Conservation (phyloP, 2,329 filamentous ascomycete species). For the Arachnomyces sp. region DNA sequence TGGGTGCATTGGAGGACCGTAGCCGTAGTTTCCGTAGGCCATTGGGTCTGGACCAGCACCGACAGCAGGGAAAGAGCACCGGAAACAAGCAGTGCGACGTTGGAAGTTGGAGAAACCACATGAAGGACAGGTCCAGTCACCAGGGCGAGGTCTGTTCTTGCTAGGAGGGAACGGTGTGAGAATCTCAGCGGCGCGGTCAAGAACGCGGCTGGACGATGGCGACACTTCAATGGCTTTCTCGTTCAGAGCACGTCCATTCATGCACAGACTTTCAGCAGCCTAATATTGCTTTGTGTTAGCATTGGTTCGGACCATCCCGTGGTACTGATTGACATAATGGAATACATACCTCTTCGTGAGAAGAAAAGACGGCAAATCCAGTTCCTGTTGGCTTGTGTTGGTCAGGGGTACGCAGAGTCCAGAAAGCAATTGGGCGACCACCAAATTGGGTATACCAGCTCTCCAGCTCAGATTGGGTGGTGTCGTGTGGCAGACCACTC, state of each 20-base stretch:
- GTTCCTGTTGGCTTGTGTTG: slow-evolving; percentile 99
- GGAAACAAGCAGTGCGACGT: slow-evolving; percentile 95
- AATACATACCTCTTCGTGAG: slow-evolving; percentile 88
- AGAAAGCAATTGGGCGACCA: slow-evolving; percentile 95
- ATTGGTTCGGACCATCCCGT: too few species aligned
- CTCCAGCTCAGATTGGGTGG: slow-evolving; percentile 95
- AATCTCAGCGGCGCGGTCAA: slow-evolving; percentile 92
- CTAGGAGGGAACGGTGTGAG: slow-evolving; percentile 95
- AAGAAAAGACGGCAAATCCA: slow-evolving; percentile 96
- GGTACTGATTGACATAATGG: slow-evolving; percentile 1
- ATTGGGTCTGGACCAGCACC: slow-evolving; percentile 69
- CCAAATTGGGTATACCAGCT: slow-evolving; percentile 99
- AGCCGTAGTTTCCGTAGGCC: slow-evolving; percentile 55
- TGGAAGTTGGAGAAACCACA: slow-evolving; percentile 99
- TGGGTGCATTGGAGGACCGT: slow-evolving; percentile 65
- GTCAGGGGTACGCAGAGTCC: slow-evolving; percentile 94
- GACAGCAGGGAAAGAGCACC: slow-evolving; percentile 97
- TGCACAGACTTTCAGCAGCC: slow-evolving; percentile 96
- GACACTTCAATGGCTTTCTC: slow-evolving; percentile 99
- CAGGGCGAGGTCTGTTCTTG: slow-evolving; percentile 94
- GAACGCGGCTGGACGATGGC: slow-evolving; percentile 89
- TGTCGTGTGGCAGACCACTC: slow-evolving; percentile 94
- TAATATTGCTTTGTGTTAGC: slow-evolving; percentile 28
- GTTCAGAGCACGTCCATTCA: slow-evolving; percentile 96
- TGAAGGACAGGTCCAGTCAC: slow-evolving; percentile 98